Evolutionary conservation across 2,329 filamentous ascomycete species (phyloP), one percentile per base, ranked within the genome.

Genomic region (Huntiella bhutanensis): DNA sequence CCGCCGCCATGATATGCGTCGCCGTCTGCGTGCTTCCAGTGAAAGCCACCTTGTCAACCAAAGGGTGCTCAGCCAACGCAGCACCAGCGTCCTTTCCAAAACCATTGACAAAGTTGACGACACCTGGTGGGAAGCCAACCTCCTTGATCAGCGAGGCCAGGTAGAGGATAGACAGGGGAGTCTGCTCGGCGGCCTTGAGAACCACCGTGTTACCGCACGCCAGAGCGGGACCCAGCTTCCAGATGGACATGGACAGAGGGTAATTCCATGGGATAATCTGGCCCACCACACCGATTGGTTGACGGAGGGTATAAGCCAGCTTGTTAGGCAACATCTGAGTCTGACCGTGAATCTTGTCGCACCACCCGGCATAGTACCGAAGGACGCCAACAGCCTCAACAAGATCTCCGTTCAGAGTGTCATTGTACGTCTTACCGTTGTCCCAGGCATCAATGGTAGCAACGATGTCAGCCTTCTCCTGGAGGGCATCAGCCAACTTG

Each of bases 191-290:
- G 33, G 70, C 64, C 60, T 77, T 77, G 37, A 77, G 60, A 41
- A 76, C 64, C 42, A 76, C 60, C 1, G 70, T 71, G 56, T 76
- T 76, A 45, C 72, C 73, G 48, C 69, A 69, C 19, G 69, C 69
- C 37, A 76, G 54, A 10, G 72, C 72, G 36, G 79, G 78, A 15
- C 76, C 80, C 7, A 60, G 47, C 51, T 60, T 56, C 55, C 56
- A 57, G 4, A 75, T 76, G 12, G 80, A 79, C 74, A 87, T 86
- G 15, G 70, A 68, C 1, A 88, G 66, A 1, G 83, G 82, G 53
- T 80, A 84, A 59, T 88, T 88, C 80, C 82, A 88, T 6, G 82
- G 81, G 50, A 84, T 83, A 52, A 87, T 86, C 60, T 70, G 69
- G 10, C 72, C 82, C 53, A 81, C 82, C 0, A 91, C 82, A 35